phyloP scores from a whole-genome alignment of 768 basidiomycete species.

The Crassisporium funariophilum region DNA sequence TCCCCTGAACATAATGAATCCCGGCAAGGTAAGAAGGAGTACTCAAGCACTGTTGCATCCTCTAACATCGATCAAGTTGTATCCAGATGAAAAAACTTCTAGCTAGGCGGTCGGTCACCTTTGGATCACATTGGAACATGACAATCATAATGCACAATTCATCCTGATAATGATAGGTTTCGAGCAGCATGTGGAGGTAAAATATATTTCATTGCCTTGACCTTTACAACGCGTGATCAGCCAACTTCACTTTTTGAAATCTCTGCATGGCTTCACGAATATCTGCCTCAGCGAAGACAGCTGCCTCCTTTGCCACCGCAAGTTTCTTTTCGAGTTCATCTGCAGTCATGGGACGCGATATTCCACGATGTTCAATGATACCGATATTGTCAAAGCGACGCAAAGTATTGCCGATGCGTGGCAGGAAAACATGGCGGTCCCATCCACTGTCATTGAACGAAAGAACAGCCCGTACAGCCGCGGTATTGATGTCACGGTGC shows the following conservation, averaged over 20 bases:
- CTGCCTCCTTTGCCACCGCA: slow-evolving; percentile 67
- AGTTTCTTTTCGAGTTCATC: slow-evolving; percentile 80
- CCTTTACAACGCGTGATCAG: too few species aligned
- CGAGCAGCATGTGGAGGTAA: too few species aligned
- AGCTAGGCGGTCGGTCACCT: not conserved
- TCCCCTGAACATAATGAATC: slow-evolving; percentile 82
- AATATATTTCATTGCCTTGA: slow-evolving; percentile 4
- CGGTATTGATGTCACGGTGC: slow-evolving; percentile 88
- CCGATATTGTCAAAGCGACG: slow-evolving; percentile 70
- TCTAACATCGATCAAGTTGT: slow-evolving; percentile 26
- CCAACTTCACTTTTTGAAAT: slow-evolving; percentile 56
- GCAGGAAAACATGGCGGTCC: slow-evolving; percentile 71
- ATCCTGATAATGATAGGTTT: too few species aligned
- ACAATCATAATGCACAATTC: slow-evolving; percentile 59
- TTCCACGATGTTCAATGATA: slow-evolving; percentile 49
- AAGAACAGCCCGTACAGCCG: slow-evolving; percentile 79
- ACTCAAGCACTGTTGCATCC: slow-evolving; percentile 3
- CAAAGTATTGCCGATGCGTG: slow-evolving; percentile 68
- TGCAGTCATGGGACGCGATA: slow-evolving; percentile 54
- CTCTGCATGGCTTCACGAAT: slow-evolving; percentile 75
- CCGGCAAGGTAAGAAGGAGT: slow-evolving; percentile 59
- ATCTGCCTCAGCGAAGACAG: slow-evolving; percentile 72
- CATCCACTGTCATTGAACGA: slow-evolving; percentile 86
- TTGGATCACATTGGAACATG: not conserved
- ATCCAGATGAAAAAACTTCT: slow-evolving; percentile 28